Evolutionary conservation across 257 asterid species (phyloP).

Genomic region (Euphrasia confusa): DNA sequence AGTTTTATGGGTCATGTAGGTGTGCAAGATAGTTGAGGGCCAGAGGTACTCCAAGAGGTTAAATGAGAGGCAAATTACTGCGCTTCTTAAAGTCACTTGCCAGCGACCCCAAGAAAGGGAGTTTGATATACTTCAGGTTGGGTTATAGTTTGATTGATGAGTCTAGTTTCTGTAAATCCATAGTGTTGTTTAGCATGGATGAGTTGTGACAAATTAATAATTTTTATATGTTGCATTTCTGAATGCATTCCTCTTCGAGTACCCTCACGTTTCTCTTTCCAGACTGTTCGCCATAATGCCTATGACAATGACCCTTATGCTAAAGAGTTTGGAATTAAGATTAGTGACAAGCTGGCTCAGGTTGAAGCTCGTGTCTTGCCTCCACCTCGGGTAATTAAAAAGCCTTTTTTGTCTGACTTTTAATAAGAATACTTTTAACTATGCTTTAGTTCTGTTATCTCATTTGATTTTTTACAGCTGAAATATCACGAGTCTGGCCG

Average conservation of each 20-base stretch:
- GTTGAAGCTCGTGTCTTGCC: slow-evolving; percentile 97
- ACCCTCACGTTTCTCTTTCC: neutral
- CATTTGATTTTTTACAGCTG: slow-evolving; percentile 43
- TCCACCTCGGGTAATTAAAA: slow-evolving; percentile 67
- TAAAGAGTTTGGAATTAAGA: slow-evolving; percentile 87
- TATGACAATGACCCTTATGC: slow-evolving; percentile 81
- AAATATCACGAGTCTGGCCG: slow-evolving; percentile 93
- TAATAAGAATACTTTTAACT: neutral
- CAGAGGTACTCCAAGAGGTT: slow-evolving; percentile 90
- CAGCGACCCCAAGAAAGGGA: slow-evolving; percentile 93
- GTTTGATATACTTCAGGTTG: slow-evolving; percentile 64
- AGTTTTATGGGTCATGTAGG: slow-evolving; percentile 37
- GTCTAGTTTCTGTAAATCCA: neutral
- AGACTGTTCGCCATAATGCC: slow-evolving; percentile 89
- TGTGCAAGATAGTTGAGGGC: slow-evolving; percentile 91
- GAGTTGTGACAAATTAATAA: neutral
- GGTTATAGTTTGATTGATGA: slow-evolving; percentile 14
- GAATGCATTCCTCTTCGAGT: neutral
- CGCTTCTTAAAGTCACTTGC: slow-evolving; percentile 87
- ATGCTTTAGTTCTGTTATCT: neutral
- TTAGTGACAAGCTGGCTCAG: slow-evolving; percentile 78
- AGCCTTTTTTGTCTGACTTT: neutral
- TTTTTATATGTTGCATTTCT: slow-evolving; percentile 2
- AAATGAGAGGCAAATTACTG: slow-evolving; percentile 90
- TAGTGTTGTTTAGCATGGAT: neutral